Conservation (phyloP, 345 rosid species). For the Carallia brachiata region DNA sequence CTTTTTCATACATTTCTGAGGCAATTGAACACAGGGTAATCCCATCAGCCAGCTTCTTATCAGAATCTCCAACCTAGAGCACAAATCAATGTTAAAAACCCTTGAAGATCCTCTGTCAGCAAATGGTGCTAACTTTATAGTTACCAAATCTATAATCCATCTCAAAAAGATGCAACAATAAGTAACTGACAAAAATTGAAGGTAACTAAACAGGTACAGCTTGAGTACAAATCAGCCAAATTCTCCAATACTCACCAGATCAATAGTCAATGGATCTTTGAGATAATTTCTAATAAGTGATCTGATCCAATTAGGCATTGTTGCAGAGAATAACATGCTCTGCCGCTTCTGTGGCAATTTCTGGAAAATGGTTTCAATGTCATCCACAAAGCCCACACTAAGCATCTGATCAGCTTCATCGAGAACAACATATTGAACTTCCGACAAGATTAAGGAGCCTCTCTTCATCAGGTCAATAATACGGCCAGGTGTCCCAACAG, state of each 20-base stretch:
- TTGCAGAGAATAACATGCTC: constrained; percentile 94
- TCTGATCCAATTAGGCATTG: constrained; percentile 92
- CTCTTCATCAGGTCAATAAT: constrained; percentile 89
- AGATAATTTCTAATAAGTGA: constrained; percentile 68
- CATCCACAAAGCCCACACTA: constrained; percentile 95
- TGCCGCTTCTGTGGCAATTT: constrained; percentile 75
- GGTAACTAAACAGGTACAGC: not conserved
- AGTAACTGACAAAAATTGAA: not conserved
- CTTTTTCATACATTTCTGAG: constrained; percentile 52
- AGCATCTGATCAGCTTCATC: constrained; percentile 99
- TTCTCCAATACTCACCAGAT: constrained; percentile 63
- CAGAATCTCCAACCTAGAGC: constrained; percentile 87
- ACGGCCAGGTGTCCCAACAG: constrained; percentile 98
- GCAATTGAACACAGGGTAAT: constrained; percentile 68
- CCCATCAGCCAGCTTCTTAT: constrained; percentile 91
- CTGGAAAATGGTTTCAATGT: constrained; percentile 70
- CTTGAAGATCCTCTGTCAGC: no score
- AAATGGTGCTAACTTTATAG: no score
- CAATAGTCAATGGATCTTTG: constrained; percentile 72
- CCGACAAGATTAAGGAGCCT: constrained; percentile 68
- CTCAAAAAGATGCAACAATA: constrained; percentile 1
- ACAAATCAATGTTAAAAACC: constrained; percentile 14
- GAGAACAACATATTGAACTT: constrained; percentile 78
- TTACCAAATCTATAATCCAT: not conserved
- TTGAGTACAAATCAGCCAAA: not conserved